phyloP scores from a whole-genome alignment of 1,284 basidiomycete species.

The Phellopilus nigrolimitatus region DNA sequence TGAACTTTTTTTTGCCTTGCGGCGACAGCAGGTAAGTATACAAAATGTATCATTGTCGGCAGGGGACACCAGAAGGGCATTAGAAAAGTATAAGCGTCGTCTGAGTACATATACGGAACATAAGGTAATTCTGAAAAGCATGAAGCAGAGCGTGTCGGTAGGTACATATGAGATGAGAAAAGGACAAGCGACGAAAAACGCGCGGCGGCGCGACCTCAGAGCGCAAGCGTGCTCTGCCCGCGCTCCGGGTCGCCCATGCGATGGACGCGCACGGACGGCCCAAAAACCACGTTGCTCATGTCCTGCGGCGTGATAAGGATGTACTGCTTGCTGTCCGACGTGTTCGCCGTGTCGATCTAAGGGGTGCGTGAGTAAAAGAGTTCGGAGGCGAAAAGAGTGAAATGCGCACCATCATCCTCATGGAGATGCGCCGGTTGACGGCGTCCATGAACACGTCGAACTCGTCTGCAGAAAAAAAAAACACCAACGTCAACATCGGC shows the following conservation, averaged over 20 bases:
- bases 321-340: conserved; percentile 83
- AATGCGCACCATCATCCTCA: conserved; percentile 80
- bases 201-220: too few relatives aligned
- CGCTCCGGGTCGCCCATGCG: conserved; percentile 80
- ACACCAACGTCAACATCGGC: too few relatives aligned
- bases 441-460: conserved; percentile 98
- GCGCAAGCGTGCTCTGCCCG: conserved; percentile 52
- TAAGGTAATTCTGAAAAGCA: background rate
- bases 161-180: background rate
- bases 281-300: conserved; percentile 64
- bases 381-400: background rate
- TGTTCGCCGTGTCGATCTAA: conserved; percentile 82
- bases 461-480: conserved; percentile 61
- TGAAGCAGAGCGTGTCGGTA: too few relatives aligned
- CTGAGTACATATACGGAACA: background rate
- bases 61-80: background rate
- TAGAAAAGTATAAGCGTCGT: background rate
- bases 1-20: too few relatives aligned
- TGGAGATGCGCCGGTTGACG: conserved; percentile 86
- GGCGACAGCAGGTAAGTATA: too few relatives aligned
- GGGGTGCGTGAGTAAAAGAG: conserved; percentile 11
- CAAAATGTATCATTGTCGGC: too few relatives aligned
- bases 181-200: too few relatives aligned
- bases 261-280: conserved; percentile 62
- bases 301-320: conserved; percentile 89